These are phyloP conservation scores for Globomyces sp. DNA, from an alignment of 371 early-diverging fungal genomes.

Conservation along the genomic window DNA sequence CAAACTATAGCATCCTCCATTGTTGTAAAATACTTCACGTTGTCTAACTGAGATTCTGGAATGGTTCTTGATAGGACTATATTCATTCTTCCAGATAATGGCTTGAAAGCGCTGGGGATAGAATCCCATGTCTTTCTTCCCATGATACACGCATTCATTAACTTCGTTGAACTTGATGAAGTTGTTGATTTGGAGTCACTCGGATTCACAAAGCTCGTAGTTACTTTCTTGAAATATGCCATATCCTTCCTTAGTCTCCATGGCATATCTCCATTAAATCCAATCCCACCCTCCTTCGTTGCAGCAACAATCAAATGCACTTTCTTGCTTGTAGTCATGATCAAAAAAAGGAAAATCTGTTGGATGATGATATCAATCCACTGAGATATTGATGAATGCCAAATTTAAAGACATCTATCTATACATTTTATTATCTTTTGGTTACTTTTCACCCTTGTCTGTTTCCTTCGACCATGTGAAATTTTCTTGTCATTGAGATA, in stretches of 20 bases:
- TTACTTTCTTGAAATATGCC: conserved; percentile 74
- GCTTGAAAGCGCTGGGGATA: conserved; percentile 73
- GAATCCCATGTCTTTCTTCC: conserved; percentile 89
- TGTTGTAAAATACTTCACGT: neutral
- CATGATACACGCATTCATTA: conserved; percentile 80
- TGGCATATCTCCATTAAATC: conserved; percentile 65
- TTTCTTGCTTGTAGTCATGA: neutral
- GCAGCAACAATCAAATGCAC: conserved; percentile 67
- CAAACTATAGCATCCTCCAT: neutral
- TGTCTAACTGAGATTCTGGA: neutral
- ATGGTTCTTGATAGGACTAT: conserved; percentile 70
- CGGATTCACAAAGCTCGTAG: conserved; percentile 38
- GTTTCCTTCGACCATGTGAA: too few species aligned
- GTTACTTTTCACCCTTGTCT: too few species aligned
- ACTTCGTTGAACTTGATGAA: neutral
- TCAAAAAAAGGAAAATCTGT: too few species aligned
- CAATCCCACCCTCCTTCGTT: conserved; percentile 74
- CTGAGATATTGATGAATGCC: neutral
- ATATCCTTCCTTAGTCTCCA: conserved; percentile 87
- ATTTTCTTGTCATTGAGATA: too few species aligned
- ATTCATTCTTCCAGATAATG: conserved; percentile 73
- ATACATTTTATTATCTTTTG: too few species aligned
- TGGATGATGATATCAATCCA: neutral
- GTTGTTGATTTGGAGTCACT: conserved; percentile 15
- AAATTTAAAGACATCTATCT: neutral